A percentile compares a stretch with the other conserved stretches of the same genome.
Conservation (phyloP, 345 rosid species). For the Eutrema japonicum region DNA sequence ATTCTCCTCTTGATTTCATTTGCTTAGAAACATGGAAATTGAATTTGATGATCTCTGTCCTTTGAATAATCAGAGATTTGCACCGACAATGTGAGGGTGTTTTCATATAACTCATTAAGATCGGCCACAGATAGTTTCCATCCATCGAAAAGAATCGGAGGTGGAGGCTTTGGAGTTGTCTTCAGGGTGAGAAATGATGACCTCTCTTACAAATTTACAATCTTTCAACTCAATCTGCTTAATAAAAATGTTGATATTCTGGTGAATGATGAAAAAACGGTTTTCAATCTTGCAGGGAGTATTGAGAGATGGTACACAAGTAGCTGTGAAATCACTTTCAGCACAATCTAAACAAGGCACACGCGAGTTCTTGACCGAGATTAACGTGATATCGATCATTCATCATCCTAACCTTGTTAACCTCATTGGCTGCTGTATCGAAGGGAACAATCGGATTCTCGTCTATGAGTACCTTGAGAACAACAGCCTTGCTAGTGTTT, state of each 20-base stretch:
- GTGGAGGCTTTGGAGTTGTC: constrained; percentile 94
- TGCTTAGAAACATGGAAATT: constrained; percentile 5
- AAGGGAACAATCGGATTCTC: constrained; percentile 65
- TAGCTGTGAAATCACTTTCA: constrained; percentile 80
- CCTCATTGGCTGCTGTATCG: constrained; percentile 79
- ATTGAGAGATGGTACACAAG: constrained; percentile 60
- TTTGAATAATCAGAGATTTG: constrained; percentile 57
- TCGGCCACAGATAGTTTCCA: constrained; percentile 74
- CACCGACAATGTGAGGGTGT: constrained; percentile 66
- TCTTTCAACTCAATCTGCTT: neutral
- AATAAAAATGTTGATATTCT: neutral
- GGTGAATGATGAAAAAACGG: neutral
- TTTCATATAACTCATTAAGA: constrained; percentile 74
- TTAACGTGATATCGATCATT: constrained; percentile 65
- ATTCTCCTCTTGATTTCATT: neutral
- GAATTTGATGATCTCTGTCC: constrained; percentile 21
- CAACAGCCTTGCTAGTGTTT: constrained; percentile 72
- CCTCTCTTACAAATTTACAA: constrained; percentile 1
- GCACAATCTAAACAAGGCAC: constrained; percentile 78
- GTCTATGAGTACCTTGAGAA: constrained; percentile 90
- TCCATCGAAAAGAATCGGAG: constrained; percentile 68
- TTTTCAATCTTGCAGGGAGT: constrained; percentile 54
- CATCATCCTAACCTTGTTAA: constrained; percentile 90
- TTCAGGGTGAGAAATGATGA: constrained; percentile 59
- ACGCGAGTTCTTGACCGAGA: constrained; percentile 80